Conservation (phyloP, 192 early-diverging fungal species). For the Obelidium mucronatum region DNA sequence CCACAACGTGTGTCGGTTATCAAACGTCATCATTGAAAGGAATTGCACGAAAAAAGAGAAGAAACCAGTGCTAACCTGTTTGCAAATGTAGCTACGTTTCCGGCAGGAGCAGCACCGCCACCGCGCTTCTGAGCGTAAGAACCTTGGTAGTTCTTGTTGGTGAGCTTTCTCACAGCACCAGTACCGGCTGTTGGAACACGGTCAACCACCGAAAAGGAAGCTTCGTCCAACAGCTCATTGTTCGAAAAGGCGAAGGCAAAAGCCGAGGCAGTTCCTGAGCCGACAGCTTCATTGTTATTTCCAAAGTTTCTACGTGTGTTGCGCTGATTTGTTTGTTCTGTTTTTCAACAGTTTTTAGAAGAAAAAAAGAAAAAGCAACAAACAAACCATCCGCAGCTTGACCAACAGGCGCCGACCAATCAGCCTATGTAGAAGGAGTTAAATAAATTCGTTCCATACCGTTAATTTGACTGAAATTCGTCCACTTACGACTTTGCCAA, state of each 20-base stretch:
- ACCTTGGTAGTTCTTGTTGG: slow-evolving; percentile 21
- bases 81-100: slow-evolving; percentile 22
- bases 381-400: slow-evolving; percentile 4
- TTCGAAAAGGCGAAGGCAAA: slow-evolving; percentile 86
- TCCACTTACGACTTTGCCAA: slow-evolving; percentile 96
- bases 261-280: slow-evolving; percentile 78
- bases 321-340: slow-evolving; percentile 16
- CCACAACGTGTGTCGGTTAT: neutral
- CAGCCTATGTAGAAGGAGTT: neutral
- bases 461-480: slow-evolving; percentile 28
- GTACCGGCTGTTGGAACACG: slow-evolving; percentile 64
- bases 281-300: slow-evolving; percentile 74
- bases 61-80: slow-evolving; percentile 17
- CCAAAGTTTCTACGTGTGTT: slow-evolving; percentile 29
- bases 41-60: neutral
- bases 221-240: slow-evolving; percentile 77
- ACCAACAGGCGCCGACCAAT: slow-evolving; percentile 23
- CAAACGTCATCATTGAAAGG: slow-evolving; percentile 13
- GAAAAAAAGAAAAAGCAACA: slow-evolving; percentile 13
- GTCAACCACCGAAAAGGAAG: slow-evolving; percentile 94
- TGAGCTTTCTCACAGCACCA: slow-evolving; percentile 20
- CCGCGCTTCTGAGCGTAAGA: slow-evolving; percentile 44
- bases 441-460: slow-evolving; percentile 56
- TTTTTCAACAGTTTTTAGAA: slow-evolving; percentile 6
- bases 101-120: slow-evolving; percentile 22